These are phyloP conservation scores for Termitomyces bulborhizus DNA, from an alignment of 768 basidiomycete species.

Conservation along the genomic window DNA sequence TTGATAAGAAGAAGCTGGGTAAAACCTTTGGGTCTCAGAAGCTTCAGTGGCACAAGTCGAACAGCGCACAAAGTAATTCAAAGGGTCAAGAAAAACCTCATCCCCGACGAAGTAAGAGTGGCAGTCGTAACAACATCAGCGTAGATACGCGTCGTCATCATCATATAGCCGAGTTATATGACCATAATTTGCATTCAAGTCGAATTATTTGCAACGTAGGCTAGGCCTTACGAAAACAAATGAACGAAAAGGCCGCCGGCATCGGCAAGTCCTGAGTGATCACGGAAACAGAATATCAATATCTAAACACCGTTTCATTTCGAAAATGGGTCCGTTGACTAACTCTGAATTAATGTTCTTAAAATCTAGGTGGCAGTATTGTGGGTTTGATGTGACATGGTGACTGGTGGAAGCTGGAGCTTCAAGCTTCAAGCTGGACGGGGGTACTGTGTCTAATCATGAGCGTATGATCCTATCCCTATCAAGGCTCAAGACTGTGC, in stretches of 20 bases:
- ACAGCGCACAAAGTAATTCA: background rate
- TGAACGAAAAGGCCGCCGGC: no score
- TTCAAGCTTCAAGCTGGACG: no score
- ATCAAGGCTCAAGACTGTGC: background rate
- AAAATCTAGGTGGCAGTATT: no score
- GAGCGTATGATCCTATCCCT: background rate
- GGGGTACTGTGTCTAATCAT: background rate
- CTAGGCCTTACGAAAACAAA: no score
- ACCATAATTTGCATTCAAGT: no score
- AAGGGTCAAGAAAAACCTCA: background rate
- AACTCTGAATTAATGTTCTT: no score
- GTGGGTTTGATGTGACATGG: no score
- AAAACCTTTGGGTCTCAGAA: no score
- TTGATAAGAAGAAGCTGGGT: background rate
- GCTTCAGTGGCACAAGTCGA: background rate
- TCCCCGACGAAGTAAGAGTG: background rate
- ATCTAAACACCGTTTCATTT: background rate
- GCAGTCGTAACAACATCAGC: background rate
- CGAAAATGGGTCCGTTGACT: background rate
- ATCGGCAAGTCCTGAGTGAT: background rate
- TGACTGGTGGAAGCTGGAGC: no score
- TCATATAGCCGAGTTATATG: background rate
- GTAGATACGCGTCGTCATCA: background rate
- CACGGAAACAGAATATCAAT: no score
- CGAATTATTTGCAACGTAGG: background rate